These are phyloP conservation scores for Geotrichum europaeum DNA, from an alignment of 1,139 yeast genomes.

Conservation along the genomic window DNA sequence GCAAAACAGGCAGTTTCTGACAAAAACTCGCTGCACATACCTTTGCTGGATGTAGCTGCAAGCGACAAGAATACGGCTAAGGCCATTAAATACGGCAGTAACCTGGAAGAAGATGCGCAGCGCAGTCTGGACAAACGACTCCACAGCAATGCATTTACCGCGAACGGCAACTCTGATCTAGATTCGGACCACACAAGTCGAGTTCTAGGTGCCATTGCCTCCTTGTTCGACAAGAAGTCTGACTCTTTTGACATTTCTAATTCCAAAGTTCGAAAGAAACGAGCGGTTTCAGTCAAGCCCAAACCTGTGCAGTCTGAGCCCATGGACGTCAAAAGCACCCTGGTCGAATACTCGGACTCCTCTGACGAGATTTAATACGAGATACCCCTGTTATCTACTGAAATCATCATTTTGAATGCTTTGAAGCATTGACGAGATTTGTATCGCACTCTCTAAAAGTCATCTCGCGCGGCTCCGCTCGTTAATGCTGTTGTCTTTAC, in stretches of 20 bases:
- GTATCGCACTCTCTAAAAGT: no score
- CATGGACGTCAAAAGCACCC: background rate
- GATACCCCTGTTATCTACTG: background rate
- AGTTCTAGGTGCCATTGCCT: background rate
- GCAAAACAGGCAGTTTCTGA: slow-evolving; percentile 19
- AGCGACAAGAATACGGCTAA: slow-evolving; percentile 15
- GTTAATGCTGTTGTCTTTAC: no score
- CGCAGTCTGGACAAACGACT: background rate
- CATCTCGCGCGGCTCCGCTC: no score
- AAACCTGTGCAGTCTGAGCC: background rate
- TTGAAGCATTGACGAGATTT: no score
- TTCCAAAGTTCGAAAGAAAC: background rate
- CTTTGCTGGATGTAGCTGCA: slow-evolving; percentile 15
- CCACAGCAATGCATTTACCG: slow-evolving; percentile 1
- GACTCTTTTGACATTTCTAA: background rate
- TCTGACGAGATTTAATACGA: background rate
- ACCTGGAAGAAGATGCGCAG: background rate
- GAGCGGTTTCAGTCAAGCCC: background rate
- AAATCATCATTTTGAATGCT: no score
- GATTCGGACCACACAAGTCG: background rate
- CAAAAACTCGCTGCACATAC: slow-evolving; percentile 19
- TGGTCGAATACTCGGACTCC: background rate
- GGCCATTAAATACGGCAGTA: background rate
- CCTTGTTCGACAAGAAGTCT: background rate
- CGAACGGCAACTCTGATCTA: background rate